These are phyloP conservation scores for Leersia perrieri DNA, from an alignment of 176 grass and related monocot genomes.

Conservation along the genomic window DNA sequence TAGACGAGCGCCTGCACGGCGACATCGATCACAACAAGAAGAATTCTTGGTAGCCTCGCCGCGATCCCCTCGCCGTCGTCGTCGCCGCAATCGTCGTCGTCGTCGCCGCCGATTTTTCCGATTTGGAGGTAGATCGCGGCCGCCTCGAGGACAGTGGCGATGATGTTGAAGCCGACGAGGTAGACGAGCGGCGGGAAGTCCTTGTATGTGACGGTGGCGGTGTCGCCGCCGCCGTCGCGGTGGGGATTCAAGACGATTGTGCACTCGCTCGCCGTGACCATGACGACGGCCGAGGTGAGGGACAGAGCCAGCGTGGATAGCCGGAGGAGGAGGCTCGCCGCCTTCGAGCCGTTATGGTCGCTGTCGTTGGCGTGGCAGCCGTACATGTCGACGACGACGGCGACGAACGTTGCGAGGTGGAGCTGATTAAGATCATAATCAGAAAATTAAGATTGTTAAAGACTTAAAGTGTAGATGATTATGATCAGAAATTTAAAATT, in stretches of 20 bases:
- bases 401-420: not conserved
- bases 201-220: slow-evolving; percentile 9
- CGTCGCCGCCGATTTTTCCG: not conserved
- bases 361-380: not conserved
- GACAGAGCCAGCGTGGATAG: not conserved
- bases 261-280: slow-evolving; percentile 26
- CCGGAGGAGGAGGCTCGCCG: slow-evolving; percentile 18
- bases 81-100: not conserved
- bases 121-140: slow-evolving; percentile 21
- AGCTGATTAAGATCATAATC: not conserved
- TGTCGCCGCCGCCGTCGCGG: not conserved
- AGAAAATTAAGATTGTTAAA: no score
- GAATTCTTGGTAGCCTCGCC: not conserved
- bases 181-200: slow-evolving; percentile 22
- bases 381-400: not conserved
- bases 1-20: slow-evolving; percentile 15
- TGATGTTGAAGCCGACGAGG: slow-evolving; percentile 5
- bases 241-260: not conserved
- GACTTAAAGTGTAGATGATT: not conserved
- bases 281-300: slow-evolving; percentile 14
- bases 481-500: no score
- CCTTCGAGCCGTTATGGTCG: not conserved
- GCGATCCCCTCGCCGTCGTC: not conserved
- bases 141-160: slow-evolving; percentile 13
- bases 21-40: not conserved